Percentiles rank a stretch among this genome's conserved stretches.
Conservation (phyloP, 768 basidiomycete genomes). For the Tricholoma saponaceum region DNA sequence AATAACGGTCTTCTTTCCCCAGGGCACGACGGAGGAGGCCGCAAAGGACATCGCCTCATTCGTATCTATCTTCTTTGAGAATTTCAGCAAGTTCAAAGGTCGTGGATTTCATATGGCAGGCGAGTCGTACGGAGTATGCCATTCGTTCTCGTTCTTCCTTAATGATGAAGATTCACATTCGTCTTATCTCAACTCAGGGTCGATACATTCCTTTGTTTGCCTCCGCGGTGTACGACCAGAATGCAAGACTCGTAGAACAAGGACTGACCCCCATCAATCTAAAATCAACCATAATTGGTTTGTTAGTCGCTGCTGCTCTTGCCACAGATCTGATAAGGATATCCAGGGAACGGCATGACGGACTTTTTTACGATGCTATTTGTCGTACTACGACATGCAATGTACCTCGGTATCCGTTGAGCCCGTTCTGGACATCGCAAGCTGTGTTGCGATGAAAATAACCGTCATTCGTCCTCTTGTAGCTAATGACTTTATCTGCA, state of each 20-base stretch:
- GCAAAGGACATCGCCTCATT: conserved; percentile 71
- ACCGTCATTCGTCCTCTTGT: conserved; percentile 1
- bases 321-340: not conserved
- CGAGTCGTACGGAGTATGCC: conserved; percentile 68
- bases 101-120: conserved; percentile 63
- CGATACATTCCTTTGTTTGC: conserved; percentile 75
- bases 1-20: not conserved
- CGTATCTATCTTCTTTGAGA: conserved; percentile 69
- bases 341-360: conserved; percentile 46
- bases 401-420: conserved; percentile 41
- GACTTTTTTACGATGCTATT: conserved; percentile 39
- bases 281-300: conserved; percentile 67
- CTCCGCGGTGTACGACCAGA: conserved; percentile 72
- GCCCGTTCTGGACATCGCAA: conserved; percentile 32
- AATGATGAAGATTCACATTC: not conserved
- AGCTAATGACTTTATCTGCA: not conserved
- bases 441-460: conserved; percentile 3
- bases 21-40: conserved; percentile 65
- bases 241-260: conserved; percentile 45
- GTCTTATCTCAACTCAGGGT: conserved; percentile 34
- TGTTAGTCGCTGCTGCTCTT: not conserved
- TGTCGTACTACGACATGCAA: conserved; percentile 33
- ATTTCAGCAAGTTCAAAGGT: conserved; percentile 68
- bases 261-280: conserved; percentile 62
- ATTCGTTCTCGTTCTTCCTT: not conserved